Evolutionary conservation across 106 monocot genomes (phyloP).

Genomic region (Xerophyta viscosa): DNA sequence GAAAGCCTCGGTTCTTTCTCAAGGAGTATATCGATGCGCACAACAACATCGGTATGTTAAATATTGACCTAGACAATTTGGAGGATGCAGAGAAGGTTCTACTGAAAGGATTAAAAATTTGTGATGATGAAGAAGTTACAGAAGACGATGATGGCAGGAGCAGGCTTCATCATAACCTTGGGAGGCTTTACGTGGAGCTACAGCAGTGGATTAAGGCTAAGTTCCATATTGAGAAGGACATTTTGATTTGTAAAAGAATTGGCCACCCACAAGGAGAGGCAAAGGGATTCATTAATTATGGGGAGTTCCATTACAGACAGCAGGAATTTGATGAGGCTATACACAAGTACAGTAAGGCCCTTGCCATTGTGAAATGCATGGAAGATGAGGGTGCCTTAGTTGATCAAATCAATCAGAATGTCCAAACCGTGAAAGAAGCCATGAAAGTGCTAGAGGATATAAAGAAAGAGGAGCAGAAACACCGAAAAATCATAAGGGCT

Average conservation of each 20-base stretch:
- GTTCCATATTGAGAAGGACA: constrained; percentile 76
- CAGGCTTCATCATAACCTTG: constrained; percentile 93
- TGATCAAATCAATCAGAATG: constrained; percentile 66
- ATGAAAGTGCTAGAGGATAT: constrained; percentile 47
- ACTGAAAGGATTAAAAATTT: constrained; percentile 71
- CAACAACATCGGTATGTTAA: constrained; percentile 94
- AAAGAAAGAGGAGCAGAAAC: constrained; percentile 67
- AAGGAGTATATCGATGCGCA: constrained; percentile 87
- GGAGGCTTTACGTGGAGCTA: constrained; percentile 65
- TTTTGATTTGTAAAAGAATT: constrained; percentile 79
- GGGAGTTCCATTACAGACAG: constrained; percentile 61
- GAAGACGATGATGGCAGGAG: constrained; percentile 75
- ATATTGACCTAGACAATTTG: constrained; percentile 86
- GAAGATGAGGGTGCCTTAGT: constrained; percentile 84
- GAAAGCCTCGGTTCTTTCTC: constrained; percentile 40
- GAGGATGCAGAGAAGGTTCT: constrained; percentile 82
- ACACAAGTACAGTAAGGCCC: constrained; percentile 78
- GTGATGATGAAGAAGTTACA: constrained; percentile 79
- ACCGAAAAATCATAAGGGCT: constrained; percentile 56
- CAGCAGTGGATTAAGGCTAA: constrained; percentile 72
- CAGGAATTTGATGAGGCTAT: constrained; percentile 83
- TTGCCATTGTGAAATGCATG: constrained; percentile 51
- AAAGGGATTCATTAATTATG: constrained; percentile 90
- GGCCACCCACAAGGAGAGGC: constrained; percentile 76
- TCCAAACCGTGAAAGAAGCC: constrained; percentile 65